These are phyloP conservation scores for Candida verbasci DNA, from an alignment of 805 yeast genomes.

Conservation along the genomic window DNA sequence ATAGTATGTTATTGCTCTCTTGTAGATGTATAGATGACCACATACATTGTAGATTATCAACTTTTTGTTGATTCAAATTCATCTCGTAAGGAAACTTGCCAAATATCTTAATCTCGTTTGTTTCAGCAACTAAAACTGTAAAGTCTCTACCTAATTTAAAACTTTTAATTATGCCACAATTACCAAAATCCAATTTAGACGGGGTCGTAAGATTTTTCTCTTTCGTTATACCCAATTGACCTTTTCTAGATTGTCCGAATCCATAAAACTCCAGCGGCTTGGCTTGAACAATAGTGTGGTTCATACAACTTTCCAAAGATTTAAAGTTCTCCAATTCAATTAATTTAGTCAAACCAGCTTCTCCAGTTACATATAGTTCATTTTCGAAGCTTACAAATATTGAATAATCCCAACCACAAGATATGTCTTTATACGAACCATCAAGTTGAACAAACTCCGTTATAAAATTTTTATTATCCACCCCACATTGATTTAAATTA, in stretches of 20 bases:
- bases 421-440: conserved; percentile 40
- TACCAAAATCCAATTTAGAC: conserved; percentile 12
- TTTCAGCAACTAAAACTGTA: conserved; percentile 34
- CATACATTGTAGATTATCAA: conserved; percentile 40
- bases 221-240: conserved; percentile 39
- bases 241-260: conserved; percentile 67
- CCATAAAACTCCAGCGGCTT: conserved; percentile 47
- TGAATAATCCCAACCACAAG: conserved; percentile 81
- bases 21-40: conserved; percentile 74
- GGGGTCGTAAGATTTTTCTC: conserved; percentile 20
- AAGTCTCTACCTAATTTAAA: conserved; percentile 57
- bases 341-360: conserved; percentile 34
- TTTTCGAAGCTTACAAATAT: conserved; percentile 41
- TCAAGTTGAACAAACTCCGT: conserved; percentile 15
- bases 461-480: conserved; percentile 3
- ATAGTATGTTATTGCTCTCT: conserved; percentile 14
- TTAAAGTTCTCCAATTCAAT: conserved; percentile 8
- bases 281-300: conserved; percentile 38
- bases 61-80: background rate
- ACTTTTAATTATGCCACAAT: background rate
- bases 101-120: conserved; percentile 10
- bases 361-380: conserved; percentile 52
- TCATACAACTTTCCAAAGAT: conserved; percentile 36
- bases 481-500: conserved; percentile 49
- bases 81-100: conserved; percentile 13